Base-by-base conservation (phyloP, 2,329 filamentous ascomycete species). In the Arthrobotrys megalospora region DNA sequence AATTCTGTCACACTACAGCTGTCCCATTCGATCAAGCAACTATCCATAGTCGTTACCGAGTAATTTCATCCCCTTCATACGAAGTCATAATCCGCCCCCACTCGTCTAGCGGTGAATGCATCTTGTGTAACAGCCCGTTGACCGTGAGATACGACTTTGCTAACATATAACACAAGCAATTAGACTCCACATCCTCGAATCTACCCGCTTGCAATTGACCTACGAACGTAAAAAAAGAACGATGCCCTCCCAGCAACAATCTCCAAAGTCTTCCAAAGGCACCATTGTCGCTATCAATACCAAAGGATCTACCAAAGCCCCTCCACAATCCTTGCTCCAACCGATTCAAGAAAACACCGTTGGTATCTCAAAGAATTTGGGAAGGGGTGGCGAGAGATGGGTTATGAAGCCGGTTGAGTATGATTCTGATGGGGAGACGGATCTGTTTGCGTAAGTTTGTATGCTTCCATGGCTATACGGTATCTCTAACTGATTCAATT, bases 371-470 rank as follows among this genome's bases (percentile, higher is more conserved):
- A 60, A 60, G 41, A 10, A 10, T 12, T 1, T 1, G 1, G 34
- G 24, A 5, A n/a, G 24, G 8, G 32, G 16, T 8, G 43, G 21
- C 10, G 58, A 53, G 6, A 43, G 16, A 12, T 72, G 68, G 68
- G 47, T 48, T 16, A 34, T 72, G 47, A 36, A 64, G 38, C 58
- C 47, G 4, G 68, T 72, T 16, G 68, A 43, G 16, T 45, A 52
- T n/a, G 47, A 72, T 58, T n/a, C 53, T 50, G 12, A 50, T 24
- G 41, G 36, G 11, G 41, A 47, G 24, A 47, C 24, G 11, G 68
- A 72, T 65, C n/a, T 16, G 14, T 72, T 72, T 28, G 45, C 58
- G 68, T 72, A 58, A 21, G 68, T 55, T 52, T 41, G 4, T 45
- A 45, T n/a, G 12, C 19, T 38, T n/a, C n/a, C n/a, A n/a, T n/a